Evolutionary conservation across 306 rosid genomes (phyloP).

Genomic region (Echinosophora koreensis): DNA sequence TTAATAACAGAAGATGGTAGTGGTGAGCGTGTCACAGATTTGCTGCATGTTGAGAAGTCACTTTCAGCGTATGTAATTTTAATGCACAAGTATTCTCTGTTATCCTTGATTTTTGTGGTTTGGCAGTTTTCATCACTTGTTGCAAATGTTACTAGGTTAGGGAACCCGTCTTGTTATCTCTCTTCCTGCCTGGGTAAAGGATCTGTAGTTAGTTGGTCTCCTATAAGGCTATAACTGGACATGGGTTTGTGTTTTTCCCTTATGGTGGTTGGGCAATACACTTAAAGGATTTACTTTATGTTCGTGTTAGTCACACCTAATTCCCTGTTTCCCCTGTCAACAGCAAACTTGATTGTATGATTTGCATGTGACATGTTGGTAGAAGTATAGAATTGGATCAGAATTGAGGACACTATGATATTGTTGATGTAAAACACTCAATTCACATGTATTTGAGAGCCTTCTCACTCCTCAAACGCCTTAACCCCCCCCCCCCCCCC

Average conservation of each 20-base stretch:
- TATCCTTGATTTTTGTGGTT: slow-evolving; percentile 16
- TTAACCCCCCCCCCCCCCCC: too few species aligned
- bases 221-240: background rate
- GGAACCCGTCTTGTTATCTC: slow-evolving; percentile 18
- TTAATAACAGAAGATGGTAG: slow-evolving; percentile 85
- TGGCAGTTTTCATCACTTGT: slow-evolving; percentile 36
- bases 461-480: too few species aligned
- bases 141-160: slow-evolving; percentile 34
- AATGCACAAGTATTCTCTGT: slow-evolving; percentile 34
- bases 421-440: too few species aligned
- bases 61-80: slow-evolving; percentile 90
- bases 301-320: background rate
- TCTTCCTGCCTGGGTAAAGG: slow-evolving; percentile 28
- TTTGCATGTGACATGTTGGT: too few species aligned
- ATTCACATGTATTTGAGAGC: too few species aligned
- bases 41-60: slow-evolving; percentile 98
- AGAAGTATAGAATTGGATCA: too few species aligned
- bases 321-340: background rate
- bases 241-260: slow-evolving; percentile 15
- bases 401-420: too few species aligned
- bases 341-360: too few species aligned
- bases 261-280: background rate
- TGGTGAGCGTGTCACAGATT: slow-evolving; percentile 88
- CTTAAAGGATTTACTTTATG: too few species aligned
- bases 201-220: slow-evolving; percentile 20